Evolutionary conservation across 2,329 filamentous ascomycete species (phyloP), one percentile per base, ranked within the genome.

Genomic region (Capronia americana): DNA sequence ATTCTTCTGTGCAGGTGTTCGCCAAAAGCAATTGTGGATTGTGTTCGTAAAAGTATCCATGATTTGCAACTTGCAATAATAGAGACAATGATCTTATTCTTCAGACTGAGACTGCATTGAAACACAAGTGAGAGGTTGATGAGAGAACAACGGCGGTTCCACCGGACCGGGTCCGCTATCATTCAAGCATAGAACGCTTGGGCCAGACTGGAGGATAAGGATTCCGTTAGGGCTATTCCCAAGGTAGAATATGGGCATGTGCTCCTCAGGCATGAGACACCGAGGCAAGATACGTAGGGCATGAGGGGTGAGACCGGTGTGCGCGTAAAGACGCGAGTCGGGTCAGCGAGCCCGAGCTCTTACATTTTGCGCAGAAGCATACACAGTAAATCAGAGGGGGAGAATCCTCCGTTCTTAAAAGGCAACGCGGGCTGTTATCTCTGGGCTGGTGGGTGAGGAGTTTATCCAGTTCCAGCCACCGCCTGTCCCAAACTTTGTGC

Each of bases 211-310:
- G 20, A 51, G 48, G 48, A 24, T 12, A 8, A n/a, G 5, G 38
- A 2, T 17, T 41, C 38, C 38, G 17, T 44, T 44, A 6, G 7
- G 14, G 44, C 57, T 51, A 61, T 57, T 26, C 56, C 32, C n/a
- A 61, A 61, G 51, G 44, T 41, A 59, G 64, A 62, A 61, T 28
- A 20, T 62, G 64, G 26, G 46, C 64, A 62, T 61, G 64, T 62
- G 64, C 58, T 51, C 32, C 48, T 26, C 38, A 54, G 38, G 17
- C 17, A 30, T 24, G 34, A 53, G 26, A 41, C 7, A 24, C 55
- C 44, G 54, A 56, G 54, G 54, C 17, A 32, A 38, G 38, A 20
- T 4, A 28, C 23, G 12, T 17, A 11, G 38, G 17, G 20, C 14
- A 44, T 3, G 14, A n/a, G 14, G 17, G 14, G 4, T 44, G 14